Conservation (phyloP, 2,329 filamentous ascomycete species). For the Fusarium coicis region DNA sequence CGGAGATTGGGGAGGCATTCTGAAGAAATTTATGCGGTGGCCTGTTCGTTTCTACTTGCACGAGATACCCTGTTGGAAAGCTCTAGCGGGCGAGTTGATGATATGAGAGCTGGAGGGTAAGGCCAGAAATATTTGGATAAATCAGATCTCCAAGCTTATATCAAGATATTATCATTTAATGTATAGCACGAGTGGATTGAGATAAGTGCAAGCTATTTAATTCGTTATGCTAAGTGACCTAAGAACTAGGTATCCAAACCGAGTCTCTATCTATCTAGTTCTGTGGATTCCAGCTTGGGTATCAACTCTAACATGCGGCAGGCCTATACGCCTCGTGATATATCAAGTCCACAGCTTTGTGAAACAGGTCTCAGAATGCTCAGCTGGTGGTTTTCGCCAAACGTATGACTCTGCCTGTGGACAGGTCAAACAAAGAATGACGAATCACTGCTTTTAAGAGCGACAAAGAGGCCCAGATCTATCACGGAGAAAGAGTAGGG, state of each 20-base stretch:
- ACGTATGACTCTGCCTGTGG: neutral
- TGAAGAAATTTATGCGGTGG: slow-evolving; percentile 34
- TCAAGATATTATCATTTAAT: neutral
- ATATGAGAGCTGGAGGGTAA: slow-evolving; percentile 5
- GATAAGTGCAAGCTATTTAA: slow-evolving; percentile 4
- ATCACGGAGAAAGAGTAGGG: neutral
- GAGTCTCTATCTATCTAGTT: neutral
- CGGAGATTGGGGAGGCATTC: slow-evolving; percentile 14
- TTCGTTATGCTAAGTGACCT: neutral
- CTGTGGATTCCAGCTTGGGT: neutral
- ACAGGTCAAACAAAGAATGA: neutral
- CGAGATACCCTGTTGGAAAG: slow-evolving; percentile 46
- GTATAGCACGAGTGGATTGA: neutral
- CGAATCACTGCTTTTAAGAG: neutral
- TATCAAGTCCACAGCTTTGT: neutral
- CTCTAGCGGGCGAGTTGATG: slow-evolving; percentile 30
- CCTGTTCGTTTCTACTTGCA: slow-evolving; percentile 46
- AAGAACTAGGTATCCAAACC: slow-evolving; percentile 30
- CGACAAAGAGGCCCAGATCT: neutral
- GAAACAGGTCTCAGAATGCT: neutral
- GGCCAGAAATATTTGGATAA: slow-evolving; percentile 1
- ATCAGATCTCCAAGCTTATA: neutral
- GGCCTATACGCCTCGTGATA: neutral
- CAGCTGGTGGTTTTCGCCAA: neutral
- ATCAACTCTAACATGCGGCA: neutral